Evolutionary conservation across 305 asterid genomes (phyloP).

Genomic region (Salvia sclarea): DNA sequence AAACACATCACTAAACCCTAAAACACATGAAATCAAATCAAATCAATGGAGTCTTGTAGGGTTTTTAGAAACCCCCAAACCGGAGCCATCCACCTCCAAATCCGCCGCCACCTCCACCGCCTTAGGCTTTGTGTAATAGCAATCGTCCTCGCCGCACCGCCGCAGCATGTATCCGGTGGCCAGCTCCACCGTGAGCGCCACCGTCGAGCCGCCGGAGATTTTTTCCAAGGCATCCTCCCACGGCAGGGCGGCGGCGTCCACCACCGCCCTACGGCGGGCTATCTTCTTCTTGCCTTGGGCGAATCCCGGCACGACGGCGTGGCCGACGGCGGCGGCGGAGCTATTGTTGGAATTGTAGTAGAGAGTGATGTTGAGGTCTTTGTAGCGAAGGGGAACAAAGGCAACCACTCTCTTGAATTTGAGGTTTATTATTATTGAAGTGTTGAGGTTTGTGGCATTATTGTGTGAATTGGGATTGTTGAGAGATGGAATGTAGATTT

Average conservation of each 20-base stretch:
- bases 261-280: constrained; percentile 24
- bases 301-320: constrained; percentile 31
- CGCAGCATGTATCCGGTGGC: too few species aligned
- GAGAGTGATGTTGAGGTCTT: constrained; percentile 34
- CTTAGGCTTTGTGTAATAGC: too few species aligned
- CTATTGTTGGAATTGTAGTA: constrained; percentile 31
- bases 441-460: neutral
- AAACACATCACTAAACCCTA: too few species aligned
- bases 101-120: neutral
- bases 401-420: neutral
- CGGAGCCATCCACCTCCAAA: neutral
- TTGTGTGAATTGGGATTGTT: neutral
- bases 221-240: constrained; percentile 30
- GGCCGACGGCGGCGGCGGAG: neutral
- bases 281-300: constrained; percentile 40
- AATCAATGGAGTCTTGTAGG: neutral
- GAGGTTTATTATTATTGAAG: neutral
- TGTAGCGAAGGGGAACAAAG: neutral
- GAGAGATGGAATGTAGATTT: neutral
- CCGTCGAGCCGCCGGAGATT: constrained; percentile 31
- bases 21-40: too few species aligned
- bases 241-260: constrained; percentile 31
- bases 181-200: constrained; percentile 35
- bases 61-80: neutral
- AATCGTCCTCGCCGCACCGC: too few species aligned